Evolutionary conservation across 257 asterid species (phyloP).

Genomic region (Verbena officinalis): DNA sequence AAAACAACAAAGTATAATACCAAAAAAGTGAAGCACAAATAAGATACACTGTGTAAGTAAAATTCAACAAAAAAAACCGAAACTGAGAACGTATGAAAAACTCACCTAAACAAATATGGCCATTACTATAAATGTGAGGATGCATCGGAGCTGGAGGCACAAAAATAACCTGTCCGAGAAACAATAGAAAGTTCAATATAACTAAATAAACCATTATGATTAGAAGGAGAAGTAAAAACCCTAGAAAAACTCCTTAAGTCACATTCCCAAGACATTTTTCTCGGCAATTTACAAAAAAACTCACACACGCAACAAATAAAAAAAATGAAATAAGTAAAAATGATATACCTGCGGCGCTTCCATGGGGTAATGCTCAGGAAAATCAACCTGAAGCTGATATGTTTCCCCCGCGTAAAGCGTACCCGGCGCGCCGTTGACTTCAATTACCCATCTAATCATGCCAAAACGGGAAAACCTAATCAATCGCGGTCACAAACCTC

Average conservation of each 20-base stretch:
- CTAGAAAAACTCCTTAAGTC: constrained; percentile 3
- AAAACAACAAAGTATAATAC: neutral
- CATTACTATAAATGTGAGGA: constrained; percentile 94
- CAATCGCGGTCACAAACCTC: neutral
- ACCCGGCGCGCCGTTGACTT: constrained; percentile 67
- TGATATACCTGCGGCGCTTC: constrained; percentile 67
- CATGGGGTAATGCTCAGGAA: constrained; percentile 78
- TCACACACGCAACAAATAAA: neutral
- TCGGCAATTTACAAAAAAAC: neutral
- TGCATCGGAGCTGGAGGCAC: constrained; percentile 87
- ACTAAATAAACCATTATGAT: neutral
- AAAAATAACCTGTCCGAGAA: constrained; percentile 62
- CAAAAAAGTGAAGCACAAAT: neutral
- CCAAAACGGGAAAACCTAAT: constrained; percentile 14
- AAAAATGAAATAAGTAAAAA: neutral
- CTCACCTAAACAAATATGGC: constrained; percentile 93
- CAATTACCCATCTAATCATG: constrained; percentile 62
- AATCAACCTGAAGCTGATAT: constrained; percentile 74
- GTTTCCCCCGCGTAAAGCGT: constrained; percentile 59
- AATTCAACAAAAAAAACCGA: neutral
- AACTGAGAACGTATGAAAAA: neutral
- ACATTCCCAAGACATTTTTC: neutral
- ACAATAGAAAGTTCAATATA: constrained; percentile 2
- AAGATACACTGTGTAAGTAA: neutral
- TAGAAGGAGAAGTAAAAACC: constrained; percentile 28